Evolutionary conservation across 805 yeast genomes (phyloP).

Genomic region (Metschnikowia anglica): DNA sequence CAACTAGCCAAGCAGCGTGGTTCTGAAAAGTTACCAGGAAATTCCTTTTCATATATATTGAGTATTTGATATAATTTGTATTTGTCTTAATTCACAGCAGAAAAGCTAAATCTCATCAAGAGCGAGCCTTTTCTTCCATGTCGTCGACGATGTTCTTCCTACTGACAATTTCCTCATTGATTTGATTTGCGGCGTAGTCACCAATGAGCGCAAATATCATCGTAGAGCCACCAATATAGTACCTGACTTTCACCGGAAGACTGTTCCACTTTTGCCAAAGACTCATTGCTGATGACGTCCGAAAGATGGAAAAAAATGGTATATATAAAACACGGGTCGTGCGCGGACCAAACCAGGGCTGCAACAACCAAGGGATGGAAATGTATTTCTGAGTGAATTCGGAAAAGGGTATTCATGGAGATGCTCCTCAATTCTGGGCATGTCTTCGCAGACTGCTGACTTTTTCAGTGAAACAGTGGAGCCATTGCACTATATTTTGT

Average conservation of each 20-base stretch:
- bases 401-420: too few species aligned
- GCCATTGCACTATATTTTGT: too few species aligned
- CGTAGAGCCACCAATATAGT: constrained; percentile 42
- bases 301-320: not conserved
- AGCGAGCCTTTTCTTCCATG: constrained; percentile 13
- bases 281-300: constrained; percentile 23
- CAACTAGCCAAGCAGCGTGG: too few species aligned
- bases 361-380: too few species aligned
- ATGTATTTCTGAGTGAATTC: too few species aligned
- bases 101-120: not conserved
- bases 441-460: too few species aligned
- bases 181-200: constrained; percentile 36
- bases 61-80: not conserved
- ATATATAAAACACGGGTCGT: constrained; percentile 10
- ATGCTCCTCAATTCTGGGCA: too few species aligned
- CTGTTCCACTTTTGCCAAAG: constrained; percentile 40
- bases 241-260: constrained; percentile 40
- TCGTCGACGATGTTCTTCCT: constrained; percentile 31
- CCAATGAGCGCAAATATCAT: constrained; percentile 40
- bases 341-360: constrained; percentile 2
- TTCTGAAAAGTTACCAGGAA: too few species aligned
- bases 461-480: too few species aligned
- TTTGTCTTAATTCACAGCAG: not conserved
- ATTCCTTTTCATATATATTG: constrained; percentile 1
- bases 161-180: constrained; percentile 38